Evolutionary conservation across 441 rosid species (phyloP).

Genomic region (Pelargonium exstipulatum): DNA sequence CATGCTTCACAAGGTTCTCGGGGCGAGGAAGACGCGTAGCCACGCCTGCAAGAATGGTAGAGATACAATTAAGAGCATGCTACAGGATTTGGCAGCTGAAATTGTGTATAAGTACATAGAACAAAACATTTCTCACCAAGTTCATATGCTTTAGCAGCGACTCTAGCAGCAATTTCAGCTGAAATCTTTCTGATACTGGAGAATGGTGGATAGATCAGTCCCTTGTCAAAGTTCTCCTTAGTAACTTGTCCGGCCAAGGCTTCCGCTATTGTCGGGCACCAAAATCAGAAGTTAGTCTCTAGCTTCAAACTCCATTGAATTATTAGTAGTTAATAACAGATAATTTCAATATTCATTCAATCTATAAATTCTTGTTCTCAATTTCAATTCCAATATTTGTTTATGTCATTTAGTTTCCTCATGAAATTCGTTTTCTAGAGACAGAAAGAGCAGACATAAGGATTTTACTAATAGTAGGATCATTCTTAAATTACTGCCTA

Average conservation of each 20-base stretch:
- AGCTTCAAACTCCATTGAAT: background rate
- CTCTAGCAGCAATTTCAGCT: slow-evolving; percentile 57
- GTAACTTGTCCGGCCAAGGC: slow-evolving; percentile 57
- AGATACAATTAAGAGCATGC: background rate
- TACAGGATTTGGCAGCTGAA: background rate
- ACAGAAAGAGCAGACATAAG: too few relatives aligned
- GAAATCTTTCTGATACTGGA: slow-evolving; percentile 54
- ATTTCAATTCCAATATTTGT: background rate
- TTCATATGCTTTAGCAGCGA: slow-evolving; percentile 62
- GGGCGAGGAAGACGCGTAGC: slow-evolving; percentile 63
- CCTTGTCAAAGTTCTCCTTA: slow-evolving; percentile 47
- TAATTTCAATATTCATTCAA: background rate
- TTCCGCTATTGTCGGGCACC: slow-evolving; percentile 37
- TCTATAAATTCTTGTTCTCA: too few relatives aligned
- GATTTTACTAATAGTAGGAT: too few relatives aligned
- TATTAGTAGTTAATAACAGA: background rate
- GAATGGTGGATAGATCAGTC: slow-evolving; percentile 58
- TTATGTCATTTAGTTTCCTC: background rate
- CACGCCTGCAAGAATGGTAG: slow-evolving; percentile 33
- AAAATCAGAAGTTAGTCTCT: background rate
- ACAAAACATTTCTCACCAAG: slow-evolving; percentile 33
- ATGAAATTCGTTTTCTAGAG: too few relatives aligned
- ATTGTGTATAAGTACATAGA: background rate
- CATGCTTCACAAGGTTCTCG: slow-evolving; percentile 44
- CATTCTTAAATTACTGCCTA: background rate